Conservation (phyloP, 2,329 filamentous ascomycete genomes). For the Verticillium dahliae region DNA sequence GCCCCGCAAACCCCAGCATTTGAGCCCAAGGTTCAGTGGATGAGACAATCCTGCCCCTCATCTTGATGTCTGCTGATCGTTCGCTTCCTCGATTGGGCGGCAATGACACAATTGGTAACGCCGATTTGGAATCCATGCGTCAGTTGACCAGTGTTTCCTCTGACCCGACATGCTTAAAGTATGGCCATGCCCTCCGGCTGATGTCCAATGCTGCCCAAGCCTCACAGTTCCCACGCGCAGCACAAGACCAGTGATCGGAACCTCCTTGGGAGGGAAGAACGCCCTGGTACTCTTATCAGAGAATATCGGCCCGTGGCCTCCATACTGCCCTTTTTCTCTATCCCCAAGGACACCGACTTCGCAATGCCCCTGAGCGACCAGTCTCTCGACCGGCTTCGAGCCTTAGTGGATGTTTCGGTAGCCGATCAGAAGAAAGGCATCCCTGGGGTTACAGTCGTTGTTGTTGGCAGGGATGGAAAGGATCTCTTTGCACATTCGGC, state of each 20-base stretch:
- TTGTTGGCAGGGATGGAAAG: not conserved
- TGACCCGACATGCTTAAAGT: too few species aligned
- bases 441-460: constrained; percentile 1
- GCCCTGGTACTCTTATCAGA: too few species aligned
- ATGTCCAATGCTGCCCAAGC: too few species aligned
- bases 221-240: too few species aligned
- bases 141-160: too few species aligned
- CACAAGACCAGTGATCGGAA: too few species aligned
- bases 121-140: not conserved
- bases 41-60: not conserved
- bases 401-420: constrained; percentile 28
- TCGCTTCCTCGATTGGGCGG: not conserved
- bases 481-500: not conserved
- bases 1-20: not conserved
- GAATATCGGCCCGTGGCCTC: not conserved
- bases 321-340: not conserved
- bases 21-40: not conserved
- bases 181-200: too few species aligned
- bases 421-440: not conserved
- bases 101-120: not conserved
- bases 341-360: not conserved
- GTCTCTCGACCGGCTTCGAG: constrained; percentile 3
- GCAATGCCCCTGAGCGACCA: constrained; percentile 6
- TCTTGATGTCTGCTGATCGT: not conserved
- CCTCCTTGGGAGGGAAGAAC: too few species aligned